Evolutionary conservation across 1,284 basidiomycete genomes (phyloP).

Genomic region (Cutaneotrichosporon daszewskae): DNA sequence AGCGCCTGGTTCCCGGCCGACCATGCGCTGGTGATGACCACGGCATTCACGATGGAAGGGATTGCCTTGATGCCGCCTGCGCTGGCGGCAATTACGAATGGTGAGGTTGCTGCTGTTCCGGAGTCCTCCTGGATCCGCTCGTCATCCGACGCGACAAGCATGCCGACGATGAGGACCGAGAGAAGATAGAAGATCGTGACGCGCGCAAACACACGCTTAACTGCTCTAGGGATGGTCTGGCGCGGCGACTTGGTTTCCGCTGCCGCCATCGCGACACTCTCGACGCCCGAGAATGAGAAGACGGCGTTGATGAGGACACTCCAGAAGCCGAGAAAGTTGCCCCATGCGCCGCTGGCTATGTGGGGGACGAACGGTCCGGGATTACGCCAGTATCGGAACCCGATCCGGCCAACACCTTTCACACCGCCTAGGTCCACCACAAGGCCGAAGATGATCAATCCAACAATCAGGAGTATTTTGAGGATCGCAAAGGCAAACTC

Average conservation of each 20-base stretch:
- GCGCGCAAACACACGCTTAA: constrained; percentile 15
- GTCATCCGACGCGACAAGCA: constrained; percentile 54
- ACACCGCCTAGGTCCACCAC: constrained; percentile 54
- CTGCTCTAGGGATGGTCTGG: constrained; percentile 22
- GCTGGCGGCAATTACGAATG: constrained; percentile 60
- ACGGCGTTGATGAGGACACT: constrained; percentile 25
- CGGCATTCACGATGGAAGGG: constrained; percentile 44
- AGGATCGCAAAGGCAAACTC: constrained; percentile 68
- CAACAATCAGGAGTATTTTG: constrained; percentile 64
- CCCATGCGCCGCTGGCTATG: constrained; percentile 13
- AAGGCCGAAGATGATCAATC: constrained; percentile 55
- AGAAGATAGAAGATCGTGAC: constrained; percentile 56
- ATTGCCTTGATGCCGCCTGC: constrained; percentile 63
- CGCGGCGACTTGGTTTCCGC: constrained; percentile 37
- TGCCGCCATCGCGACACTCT: constrained; percentile 29
- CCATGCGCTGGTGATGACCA: constrained; percentile 24
- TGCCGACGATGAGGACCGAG: constrained; percentile 55
- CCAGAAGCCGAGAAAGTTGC: constrained; percentile 25
- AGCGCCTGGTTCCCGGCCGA: constrained; percentile 22
- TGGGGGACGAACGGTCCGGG: constrained; percentile 53
- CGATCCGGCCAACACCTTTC: constrained; percentile 45
- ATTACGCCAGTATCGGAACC: constrained; percentile 61
- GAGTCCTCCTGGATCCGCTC: constrained; percentile 14
- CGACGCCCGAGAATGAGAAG: constrained; percentile 25
- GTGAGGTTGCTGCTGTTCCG: constrained; percentile 62